A percentile compares a stretch with the other conserved stretches of the same genome.
phyloP scores from a whole-genome alignment of 495 filamentous ascomycete genomes.

The Daldinia grandis region DNA sequence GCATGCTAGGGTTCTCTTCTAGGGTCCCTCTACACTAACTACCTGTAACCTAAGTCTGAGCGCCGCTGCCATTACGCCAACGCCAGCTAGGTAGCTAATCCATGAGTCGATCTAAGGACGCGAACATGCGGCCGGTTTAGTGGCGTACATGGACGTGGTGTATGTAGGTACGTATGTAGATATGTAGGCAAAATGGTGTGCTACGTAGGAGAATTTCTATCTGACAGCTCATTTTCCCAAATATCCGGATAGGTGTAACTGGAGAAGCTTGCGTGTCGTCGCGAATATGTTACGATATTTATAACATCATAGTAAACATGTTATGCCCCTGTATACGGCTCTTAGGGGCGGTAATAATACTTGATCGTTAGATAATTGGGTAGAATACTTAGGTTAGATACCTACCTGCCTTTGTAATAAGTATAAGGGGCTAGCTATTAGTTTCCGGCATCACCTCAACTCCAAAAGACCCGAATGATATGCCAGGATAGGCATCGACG shows the following conservation, averaged over 20 bases:
- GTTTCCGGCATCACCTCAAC: not conserved
- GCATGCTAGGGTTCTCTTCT: constrained; percentile 11
- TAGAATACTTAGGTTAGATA: not conserved
- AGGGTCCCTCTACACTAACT: too few relatives aligned
- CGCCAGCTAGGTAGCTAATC: constrained; percentile 20
- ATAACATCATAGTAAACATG: not conserved
- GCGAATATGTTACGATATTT: not conserved
- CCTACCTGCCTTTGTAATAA: too few relatives aligned
- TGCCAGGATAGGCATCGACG: not conserved
- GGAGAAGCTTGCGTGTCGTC: constrained; percentile 4
- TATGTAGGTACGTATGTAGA: constrained; percentile 3
- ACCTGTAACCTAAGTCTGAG: constrained; percentile 21
- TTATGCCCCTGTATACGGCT: not conserved
- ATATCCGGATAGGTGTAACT: constrained; percentile 8
- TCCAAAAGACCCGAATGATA: not conserved
- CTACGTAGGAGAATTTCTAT: constrained; percentile 8
- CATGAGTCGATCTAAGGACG: constrained; percentile 30
- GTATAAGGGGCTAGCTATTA: not conserved
- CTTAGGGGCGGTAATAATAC: not conserved
- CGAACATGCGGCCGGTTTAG: constrained; percentile 4
- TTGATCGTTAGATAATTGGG: not conserved
- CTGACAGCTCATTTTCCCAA: constrained; percentile 11
- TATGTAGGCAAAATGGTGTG: not conserved
- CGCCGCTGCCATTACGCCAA: constrained; percentile 22
- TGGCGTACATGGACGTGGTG: constrained; percentile 7